These are phyloP conservation scores for Triticum timopheevii DNA, from an alignment of 176 grass and related monocot genomes.

Conservation along the genomic window DNA sequence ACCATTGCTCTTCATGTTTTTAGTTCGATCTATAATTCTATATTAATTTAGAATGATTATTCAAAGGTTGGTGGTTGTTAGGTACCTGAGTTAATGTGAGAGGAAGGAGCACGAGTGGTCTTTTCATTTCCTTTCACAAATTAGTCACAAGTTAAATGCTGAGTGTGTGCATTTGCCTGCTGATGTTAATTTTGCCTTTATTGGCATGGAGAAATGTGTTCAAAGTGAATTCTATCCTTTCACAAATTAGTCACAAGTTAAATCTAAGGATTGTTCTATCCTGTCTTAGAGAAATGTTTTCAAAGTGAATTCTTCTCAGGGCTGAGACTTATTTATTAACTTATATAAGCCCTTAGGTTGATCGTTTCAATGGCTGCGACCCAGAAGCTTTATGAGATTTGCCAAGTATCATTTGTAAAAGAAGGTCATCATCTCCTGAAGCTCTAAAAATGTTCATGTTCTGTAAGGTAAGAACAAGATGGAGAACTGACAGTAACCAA, in stretches of 20 bases:
- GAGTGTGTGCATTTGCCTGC: not conserved
- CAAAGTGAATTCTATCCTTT: not conserved
- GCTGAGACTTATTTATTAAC: not conserved
- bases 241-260: too few species aligned
- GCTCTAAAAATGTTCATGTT: conserved; percentile 36
- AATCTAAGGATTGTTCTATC: too few species aligned
- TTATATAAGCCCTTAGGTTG: conserved; percentile 29
- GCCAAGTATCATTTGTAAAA: conserved; percentile 45
- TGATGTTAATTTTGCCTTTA: not conserved
- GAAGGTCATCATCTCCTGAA: conserved; percentile 41
- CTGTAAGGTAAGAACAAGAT: conserved; percentile 32
- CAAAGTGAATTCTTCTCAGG: not conserved
- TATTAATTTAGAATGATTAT: not conserved
- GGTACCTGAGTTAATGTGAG: not conserved
- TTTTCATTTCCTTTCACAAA: not conserved
- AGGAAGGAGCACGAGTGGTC: not conserved
- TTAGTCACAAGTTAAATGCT: too few species aligned
- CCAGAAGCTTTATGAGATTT: conserved; percentile 55
- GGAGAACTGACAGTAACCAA: not conserved
- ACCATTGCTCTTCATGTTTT: not conserved
- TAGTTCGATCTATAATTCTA: not conserved
- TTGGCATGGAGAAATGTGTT: not conserved
- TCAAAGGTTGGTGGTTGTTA: not conserved
- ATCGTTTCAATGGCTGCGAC: conserved; percentile 31
- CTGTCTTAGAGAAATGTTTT: too few species aligned